A percentile compares a stretch with the other conserved stretches of the same genome.
phyloP scores from a whole-genome alignment of 345 rosid genomes.

The Pistacia integerrima region DNA sequence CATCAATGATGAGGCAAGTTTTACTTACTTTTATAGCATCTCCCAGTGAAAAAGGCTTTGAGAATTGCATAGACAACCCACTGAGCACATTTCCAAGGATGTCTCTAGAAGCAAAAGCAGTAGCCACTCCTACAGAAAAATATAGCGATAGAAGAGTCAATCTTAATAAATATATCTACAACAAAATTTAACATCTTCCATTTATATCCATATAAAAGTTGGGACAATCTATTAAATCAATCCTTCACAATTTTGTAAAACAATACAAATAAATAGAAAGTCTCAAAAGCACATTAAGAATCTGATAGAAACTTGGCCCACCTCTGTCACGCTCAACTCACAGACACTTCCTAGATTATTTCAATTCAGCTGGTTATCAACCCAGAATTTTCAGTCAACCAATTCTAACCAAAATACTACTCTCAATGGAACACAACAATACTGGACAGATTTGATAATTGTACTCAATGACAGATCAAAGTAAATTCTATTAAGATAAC shows the following conservation, averaged over 20 bases:
- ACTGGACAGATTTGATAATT: too few species aligned
- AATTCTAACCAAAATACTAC: too few species aligned
- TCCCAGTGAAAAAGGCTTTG: constrained; percentile 88
- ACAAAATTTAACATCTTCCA: neutral
- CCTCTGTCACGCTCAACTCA: too few species aligned
- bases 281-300: constrained; percentile 1
- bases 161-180: neutral
- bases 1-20: neutral
- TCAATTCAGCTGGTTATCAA: too few species aligned
- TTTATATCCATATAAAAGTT: neutral
- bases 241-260: neutral
- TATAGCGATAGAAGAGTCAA: neutral
- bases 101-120: constrained; percentile 95
- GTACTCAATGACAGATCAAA: too few species aligned
- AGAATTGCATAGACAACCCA: constrained; percentile 87
- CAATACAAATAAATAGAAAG: neutral
- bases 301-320: neutral
- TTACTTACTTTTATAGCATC: constrained; percentile 87
- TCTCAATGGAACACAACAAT: too few species aligned
- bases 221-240: neutral
- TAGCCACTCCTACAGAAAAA: constrained; percentile 78
- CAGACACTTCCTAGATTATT: too few species aligned
- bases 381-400: too few species aligned
- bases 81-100: constrained; percentile 91
- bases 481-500: too few species aligned